Conservation (phyloP, 345 rosid species). For the Viola odorata region DNA sequence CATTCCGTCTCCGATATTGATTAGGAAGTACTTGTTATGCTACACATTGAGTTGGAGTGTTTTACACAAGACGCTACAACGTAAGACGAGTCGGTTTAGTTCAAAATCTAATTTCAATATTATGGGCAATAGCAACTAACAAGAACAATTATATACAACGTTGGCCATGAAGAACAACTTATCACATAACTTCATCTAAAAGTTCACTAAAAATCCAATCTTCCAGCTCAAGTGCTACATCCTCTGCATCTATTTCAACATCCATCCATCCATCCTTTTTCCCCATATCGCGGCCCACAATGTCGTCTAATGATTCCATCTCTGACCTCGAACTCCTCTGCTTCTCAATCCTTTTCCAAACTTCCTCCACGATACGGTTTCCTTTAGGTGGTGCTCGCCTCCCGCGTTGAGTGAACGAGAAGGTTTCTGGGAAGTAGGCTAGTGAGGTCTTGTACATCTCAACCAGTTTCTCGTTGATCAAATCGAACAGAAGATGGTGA, state of each 20-base stretch:
- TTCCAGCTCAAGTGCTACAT: slow-evolving; percentile 65
- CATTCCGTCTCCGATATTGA: too few species aligned
- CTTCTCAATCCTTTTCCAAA: slow-evolving; percentile 55
- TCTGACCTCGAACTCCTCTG: slow-evolving; percentile 20
- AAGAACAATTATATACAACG: too few species aligned
- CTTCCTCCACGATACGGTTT: slow-evolving; percentile 45
- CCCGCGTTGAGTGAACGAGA: slow-evolving; percentile 21
- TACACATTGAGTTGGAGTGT: too few species aligned
- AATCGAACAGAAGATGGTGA: slow-evolving; percentile 57
- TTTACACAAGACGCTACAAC: too few species aligned
- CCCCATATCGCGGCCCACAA: slow-evolving; percentile 47
- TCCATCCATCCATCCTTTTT: slow-evolving; percentile 64
- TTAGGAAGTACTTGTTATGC: too few species aligned
- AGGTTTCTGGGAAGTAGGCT: slow-evolving; percentile 52
- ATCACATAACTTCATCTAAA: slow-evolving; percentile 38
- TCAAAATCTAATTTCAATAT: too few species aligned
- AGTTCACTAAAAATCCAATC: slow-evolving; percentile 60
- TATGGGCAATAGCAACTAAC: too few species aligned
- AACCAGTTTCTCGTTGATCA: slow-evolving; percentile 49
- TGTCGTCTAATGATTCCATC: slow-evolving; percentile 53
- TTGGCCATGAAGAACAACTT: too few species aligned
- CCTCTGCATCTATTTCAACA: slow-evolving; percentile 47
- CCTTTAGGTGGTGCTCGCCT: slow-evolving; percentile 36
- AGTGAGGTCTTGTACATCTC: slow-evolving; percentile 39
- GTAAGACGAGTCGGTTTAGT: too few species aligned